Evolutionary conservation across 176 grass and related monocot genomes (phyloP), one percentile per base, ranked within the genome.

Genomic region (Miscanthus lutarioriparius): DNA sequence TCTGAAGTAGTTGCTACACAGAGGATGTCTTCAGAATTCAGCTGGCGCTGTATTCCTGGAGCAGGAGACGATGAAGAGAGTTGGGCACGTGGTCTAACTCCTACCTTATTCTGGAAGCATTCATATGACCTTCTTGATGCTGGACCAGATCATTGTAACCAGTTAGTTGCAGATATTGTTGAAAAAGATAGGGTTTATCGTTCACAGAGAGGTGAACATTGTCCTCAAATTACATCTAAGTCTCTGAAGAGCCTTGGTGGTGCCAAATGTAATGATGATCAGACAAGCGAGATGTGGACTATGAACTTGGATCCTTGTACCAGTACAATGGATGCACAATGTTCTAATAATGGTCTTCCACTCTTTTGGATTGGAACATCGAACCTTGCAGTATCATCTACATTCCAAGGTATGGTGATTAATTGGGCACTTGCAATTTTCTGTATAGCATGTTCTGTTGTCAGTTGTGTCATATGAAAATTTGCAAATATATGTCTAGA

Each of bases 11-110:
- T 92, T 62, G 58, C 87, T 78, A 86, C 89, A 49, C 80, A 87
- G 73, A 89, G 85, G 49, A 80, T 81, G 58, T 84, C 81, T 35
- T 91, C 93, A 67, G 89, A 95, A 67, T 98, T 92, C 78, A 95
- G 92, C 37, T 98, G 93, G 87, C 82, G 84, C 38, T 98, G 95
- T 80, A 95, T 98, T 91, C 89, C 93, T n/a, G 96, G 93, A 51
- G 92, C 96, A 27, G 93, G 93, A 85, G 96, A 98, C 65, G 96
- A 98, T 78, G 96, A 98, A 87, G 96, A 98, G 77, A 98, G 96
- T 69, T 98, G 96, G 96, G 91, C 96, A 45, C 87, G 91, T 82
- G 93, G 93, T 81, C 70, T 98, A 67, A 93, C 87, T 65, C 91
- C 96, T 82, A 75, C 80, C 22, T 82, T 95, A 69, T 98, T 95